Percentiles rank a stretch among this genome's conserved stretches.
phyloP scores from a whole-genome alignment of 176 grass and related monocot species.

The Carex cristatella region DNA sequence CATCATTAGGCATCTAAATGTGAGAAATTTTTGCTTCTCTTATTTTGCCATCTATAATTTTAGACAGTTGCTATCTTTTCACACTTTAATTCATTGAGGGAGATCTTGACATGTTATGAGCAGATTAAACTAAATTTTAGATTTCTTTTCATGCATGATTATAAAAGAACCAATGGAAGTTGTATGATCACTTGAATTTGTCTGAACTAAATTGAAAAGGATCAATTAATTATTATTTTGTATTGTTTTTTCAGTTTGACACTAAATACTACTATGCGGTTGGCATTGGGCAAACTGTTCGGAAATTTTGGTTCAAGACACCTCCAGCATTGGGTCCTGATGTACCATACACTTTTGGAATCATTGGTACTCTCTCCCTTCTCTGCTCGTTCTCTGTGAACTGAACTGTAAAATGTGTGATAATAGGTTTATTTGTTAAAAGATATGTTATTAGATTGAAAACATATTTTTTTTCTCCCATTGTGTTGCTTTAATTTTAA shows the following conservation, averaged over 20 bases:
- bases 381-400: background rate
- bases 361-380: slow-evolving; percentile 39
- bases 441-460: background rate
- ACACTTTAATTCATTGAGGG: background rate
- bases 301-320: slow-evolving; percentile 56
- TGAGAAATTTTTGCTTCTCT: background rate
- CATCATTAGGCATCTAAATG: slow-evolving; percentile 35
- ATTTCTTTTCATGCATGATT: background rate
- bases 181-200: background rate
- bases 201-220: background rate
- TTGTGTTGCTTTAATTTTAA: background rate
- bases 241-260: slow-evolving; percentile 24
- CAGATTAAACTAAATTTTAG: background rate
- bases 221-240: background rate
- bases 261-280: slow-evolving; percentile 61
- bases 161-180: background rate
- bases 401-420: background rate
- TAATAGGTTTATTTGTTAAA: background rate
- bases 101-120: background rate
- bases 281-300: slow-evolving; percentile 34
- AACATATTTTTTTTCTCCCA: background rate
- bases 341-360: slow-evolving; percentile 50
- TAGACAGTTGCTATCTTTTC: background rate
- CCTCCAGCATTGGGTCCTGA: slow-evolving; percentile 51
- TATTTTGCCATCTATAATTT: background rate